Conservation (phyloP, 345 rosid species). For the Lumnitzera littorea region DNA sequence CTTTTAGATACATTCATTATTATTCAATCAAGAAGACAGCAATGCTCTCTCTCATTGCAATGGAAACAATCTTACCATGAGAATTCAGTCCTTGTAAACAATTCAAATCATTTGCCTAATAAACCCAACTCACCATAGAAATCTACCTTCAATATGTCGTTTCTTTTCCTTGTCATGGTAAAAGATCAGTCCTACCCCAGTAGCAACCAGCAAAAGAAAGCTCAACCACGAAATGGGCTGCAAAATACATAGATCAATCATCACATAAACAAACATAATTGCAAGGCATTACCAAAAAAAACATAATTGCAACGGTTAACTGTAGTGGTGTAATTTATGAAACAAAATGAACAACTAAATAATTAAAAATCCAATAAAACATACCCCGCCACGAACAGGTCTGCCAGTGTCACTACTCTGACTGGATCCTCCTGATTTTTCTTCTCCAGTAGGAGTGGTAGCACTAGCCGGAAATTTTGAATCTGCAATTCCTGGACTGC, state of each 20-base stretch:
- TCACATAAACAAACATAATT: not conserved
- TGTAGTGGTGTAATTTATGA: too few species aligned
- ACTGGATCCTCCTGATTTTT: constrained; percentile 48
- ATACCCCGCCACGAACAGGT: constrained; percentile 93
- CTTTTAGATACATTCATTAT: too few species aligned
- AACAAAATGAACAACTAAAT: not conserved
- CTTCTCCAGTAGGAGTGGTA: constrained; percentile 29
- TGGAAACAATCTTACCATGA: too few species aligned
- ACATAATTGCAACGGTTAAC: not conserved
- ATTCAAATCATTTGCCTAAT: too few species aligned
- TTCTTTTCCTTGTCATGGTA: constrained; percentile 78
- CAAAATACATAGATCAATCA: not conserved
- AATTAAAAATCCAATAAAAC: not conserved
- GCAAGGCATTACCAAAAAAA: not conserved
- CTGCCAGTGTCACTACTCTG: constrained; percentile 53
- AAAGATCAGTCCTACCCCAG: constrained; percentile 70
- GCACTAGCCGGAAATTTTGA: constrained; percentile 13
- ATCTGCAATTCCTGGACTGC: constrained; percentile 17
- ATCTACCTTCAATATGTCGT: constrained; percentile 89
- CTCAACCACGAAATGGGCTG: constrained; percentile 98
- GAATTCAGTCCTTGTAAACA: too few species aligned
- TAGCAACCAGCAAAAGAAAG: constrained; percentile 59
- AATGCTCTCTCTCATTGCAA: too few species aligned
- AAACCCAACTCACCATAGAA: constrained; percentile 65
- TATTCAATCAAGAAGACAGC: too few species aligned